Percentiles rank a stretch among this genome's conserved stretches.
phyloP scores from a whole-genome alignment of 768 basidiomycete species.

The Pisolithus orientalis region DNA sequence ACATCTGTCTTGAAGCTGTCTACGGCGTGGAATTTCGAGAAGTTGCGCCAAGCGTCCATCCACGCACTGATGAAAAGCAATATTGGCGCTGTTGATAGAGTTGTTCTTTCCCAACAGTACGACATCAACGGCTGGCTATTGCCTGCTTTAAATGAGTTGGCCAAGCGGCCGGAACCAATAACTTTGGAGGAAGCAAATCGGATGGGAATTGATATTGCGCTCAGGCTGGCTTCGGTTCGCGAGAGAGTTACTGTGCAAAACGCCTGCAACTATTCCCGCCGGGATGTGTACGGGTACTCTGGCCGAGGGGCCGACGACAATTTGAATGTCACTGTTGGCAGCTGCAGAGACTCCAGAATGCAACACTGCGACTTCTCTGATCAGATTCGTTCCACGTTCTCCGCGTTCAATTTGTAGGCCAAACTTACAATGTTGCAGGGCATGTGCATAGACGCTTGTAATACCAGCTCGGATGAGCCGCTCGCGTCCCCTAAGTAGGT shows the following conservation, averaged over 20 bases:
- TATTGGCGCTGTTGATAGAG: conserved; percentile 24
- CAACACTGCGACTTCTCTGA: too few relatives aligned
- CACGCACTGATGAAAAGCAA: conserved; percentile 6
- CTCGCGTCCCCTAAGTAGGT: too few relatives aligned
- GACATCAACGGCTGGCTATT: conserved; percentile 28
- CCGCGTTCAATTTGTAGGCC: too few relatives aligned
- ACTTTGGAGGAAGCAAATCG: conserved; percentile 19
- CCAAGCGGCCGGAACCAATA: conserved; percentile 3
- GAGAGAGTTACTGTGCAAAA: background rate
- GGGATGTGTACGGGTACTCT: too few relatives aligned
- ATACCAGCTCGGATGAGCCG: too few relatives aligned
- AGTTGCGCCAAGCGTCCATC: conserved; percentile 25
- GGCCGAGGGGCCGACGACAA: too few relatives aligned
- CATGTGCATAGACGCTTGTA: too few relatives aligned
- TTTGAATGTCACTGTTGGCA: too few relatives aligned
- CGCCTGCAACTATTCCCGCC: too few relatives aligned
- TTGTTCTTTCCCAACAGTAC: conserved; percentile 27
- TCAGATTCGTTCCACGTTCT: too few relatives aligned
- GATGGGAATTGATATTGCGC: conserved; percentile 20
- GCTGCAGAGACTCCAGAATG: too few relatives aligned
- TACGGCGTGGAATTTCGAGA: conserved; percentile 30
- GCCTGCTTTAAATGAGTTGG: conserved; percentile 30
- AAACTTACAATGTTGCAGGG: too few relatives aligned
- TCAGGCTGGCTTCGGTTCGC: conserved; percentile 11
- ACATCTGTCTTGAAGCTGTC: conserved; percentile 31